These are phyloP conservation scores for Fusarium drepaniforme DNA, from an alignment of 2,329 filamentous ascomycete species.

Conservation along the genomic window DNA sequence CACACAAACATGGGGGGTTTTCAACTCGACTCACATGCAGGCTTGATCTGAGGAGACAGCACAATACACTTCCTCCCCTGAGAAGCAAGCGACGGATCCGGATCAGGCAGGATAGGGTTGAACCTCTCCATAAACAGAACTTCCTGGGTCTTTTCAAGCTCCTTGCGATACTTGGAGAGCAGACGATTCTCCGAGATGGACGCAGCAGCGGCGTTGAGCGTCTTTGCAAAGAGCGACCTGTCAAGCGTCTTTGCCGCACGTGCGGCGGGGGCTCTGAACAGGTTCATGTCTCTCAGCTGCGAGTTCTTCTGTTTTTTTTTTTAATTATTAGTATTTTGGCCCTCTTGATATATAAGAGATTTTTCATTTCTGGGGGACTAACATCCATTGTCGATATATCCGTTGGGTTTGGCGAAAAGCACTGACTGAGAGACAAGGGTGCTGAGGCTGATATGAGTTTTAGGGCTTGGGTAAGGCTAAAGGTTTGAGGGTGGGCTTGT, in stretches of 20 bases:
- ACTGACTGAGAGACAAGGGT: constrained; percentile 42
- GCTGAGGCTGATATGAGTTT: constrained; percentile 45
- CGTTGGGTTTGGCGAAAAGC: constrained; percentile 33
- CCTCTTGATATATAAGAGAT: not conserved
- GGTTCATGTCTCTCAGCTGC: constrained; percentile 60
- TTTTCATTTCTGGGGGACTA: constrained; percentile 28
- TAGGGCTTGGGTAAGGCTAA: constrained; percentile 35
- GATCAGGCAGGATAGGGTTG: constrained; percentile 72
- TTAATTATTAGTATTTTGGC: constrained; percentile 1
- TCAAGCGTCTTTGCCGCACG: constrained; percentile 86
- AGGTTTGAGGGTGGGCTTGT: not conserved
- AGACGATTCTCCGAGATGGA: constrained; percentile 80
- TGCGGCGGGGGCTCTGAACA: constrained; percentile 82
- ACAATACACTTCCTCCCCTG: constrained; percentile 73
- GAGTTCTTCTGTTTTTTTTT: constrained; percentile 40
- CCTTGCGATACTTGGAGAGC: constrained; percentile 78
- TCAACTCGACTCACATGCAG: constrained; percentile 56
- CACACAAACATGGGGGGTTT: not conserved
- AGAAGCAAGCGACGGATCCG: constrained; percentile 64
- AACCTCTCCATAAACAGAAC: constrained; percentile 74
- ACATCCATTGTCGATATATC: constrained; percentile 49
- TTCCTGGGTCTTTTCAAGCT: constrained; percentile 75
- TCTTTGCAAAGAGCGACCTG: constrained; percentile 84
- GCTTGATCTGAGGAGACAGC: constrained; percentile 67
- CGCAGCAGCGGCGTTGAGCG: constrained; percentile 81